Evolutionary conservation across 192 early-diverging fungal species (phyloP).

Genomic region (Podila epigama): DNA sequence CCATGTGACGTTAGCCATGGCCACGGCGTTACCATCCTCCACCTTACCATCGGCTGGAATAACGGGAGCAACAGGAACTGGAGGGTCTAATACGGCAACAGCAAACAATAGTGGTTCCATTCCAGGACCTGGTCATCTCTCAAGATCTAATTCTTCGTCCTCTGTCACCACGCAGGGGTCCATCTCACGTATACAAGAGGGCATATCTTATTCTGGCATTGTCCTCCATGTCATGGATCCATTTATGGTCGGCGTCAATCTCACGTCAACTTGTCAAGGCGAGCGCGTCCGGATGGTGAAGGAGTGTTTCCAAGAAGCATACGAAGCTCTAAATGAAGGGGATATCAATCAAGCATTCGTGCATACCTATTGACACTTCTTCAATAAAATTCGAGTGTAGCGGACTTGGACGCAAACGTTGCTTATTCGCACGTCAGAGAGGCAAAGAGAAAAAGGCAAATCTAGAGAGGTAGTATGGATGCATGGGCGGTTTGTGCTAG

Average conservation of each 20-base stretch:
- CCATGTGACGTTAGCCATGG: neutral
- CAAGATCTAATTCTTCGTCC: neutral
- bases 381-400: no score
- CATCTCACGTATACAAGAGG: neutral
- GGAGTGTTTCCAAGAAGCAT: slow-evolving; percentile 36
- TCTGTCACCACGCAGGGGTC: neutral
- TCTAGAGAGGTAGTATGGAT: no score
- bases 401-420: no score
- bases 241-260: slow-evolving; percentile 19
- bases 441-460: no score
- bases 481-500: no score
- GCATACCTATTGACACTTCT: neutral
- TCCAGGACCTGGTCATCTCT: neutral
- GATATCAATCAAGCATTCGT: slow-evolving; percentile 32
- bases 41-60: neutral
- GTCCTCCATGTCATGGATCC: slow-evolving; percentile 38
- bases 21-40: neutral
- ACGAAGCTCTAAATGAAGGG: slow-evolving; percentile 35
- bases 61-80: neutral
- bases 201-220: neutral
- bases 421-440: no score
- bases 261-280: slow-evolving; percentile 6
- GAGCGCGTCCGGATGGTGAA: slow-evolving; percentile 28
- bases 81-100: neutral
- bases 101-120: neutral